Evolutionary conservation across 441 rosid species (phyloP), one percentile per base, ranked within the genome.

Genomic region (Populus tomentosa): DNA sequence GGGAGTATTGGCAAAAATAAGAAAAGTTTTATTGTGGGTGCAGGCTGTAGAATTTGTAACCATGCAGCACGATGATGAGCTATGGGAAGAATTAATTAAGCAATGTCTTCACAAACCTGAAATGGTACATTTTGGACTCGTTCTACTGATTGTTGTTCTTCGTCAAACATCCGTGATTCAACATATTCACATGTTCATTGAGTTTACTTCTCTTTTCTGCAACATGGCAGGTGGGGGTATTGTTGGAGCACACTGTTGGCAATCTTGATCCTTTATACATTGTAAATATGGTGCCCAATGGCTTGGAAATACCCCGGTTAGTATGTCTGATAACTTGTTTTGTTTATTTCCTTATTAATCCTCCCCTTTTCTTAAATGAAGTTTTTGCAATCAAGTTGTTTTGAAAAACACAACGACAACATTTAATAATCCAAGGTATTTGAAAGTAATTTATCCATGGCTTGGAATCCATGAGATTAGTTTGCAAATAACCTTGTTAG

Each of bases 11-110:
- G 23, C n/a, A 64, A 59, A 69, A 40, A 74, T 53, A 36, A 73
- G 28, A 78, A 65, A 36, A 33, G 30, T 28, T 28, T 67, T 64
- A 8, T 78, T 82, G 67, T 82, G 64, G 81, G 62, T 82, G 82
- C 97, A 97, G 99, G 99, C 98, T 78, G 99, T 97, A 70, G 98
- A 97, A 83, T 97, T 94, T 85, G 99, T 97, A 40, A 91, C 86
- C 42, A 84, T 91, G 95, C 98, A 97, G 88, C 98, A 97, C 71
- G 98, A 97, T 79, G 99, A 97, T 84, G 98, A 92, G 35, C 94
- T 97, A 70, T 97, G 98, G 99, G 98, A 97, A 88, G 99, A 94
- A 84, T 84, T 97, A 83, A 91, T 97, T 80, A 90, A 88, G 82
- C 98, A 94, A 82, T 97, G 99, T 84, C 85, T 94, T 71, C 78